Evolutionary conservation across 2,329 filamentous ascomycete genomes (phyloP).

Genomic region (Botrytis galanthina): DNA sequence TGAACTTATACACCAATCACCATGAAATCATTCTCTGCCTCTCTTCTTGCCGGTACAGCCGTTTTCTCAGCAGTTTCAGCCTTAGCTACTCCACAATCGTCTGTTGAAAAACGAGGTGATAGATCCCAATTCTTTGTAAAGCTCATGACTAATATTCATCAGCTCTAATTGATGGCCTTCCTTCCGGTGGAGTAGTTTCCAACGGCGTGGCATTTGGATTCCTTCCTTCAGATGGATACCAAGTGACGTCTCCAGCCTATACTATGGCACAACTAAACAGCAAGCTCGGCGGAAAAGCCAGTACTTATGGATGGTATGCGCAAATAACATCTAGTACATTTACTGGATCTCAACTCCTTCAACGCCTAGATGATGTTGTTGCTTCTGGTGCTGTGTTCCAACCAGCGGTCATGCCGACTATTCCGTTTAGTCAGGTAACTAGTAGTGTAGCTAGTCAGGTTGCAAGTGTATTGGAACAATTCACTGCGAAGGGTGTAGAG

Average conservation of each 20-base stretch:
- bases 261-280: constrained; percentile 19
- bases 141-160: background rate
- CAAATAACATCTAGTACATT: constrained; percentile 18
- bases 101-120: constrained; percentile 4
- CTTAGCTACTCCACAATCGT: background rate
- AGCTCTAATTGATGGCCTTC: constrained; percentile 8
- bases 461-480: constrained; percentile 16
- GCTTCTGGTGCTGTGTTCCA: constrained; percentile 22
- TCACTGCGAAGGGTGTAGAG: constrained; percentile 18
- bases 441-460: constrained; percentile 15
- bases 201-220: constrained; percentile 23
- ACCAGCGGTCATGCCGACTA: constrained; percentile 20
- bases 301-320: constrained; percentile 20
- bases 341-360: constrained; percentile 12
- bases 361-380: constrained; percentile 20
- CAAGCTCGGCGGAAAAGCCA: constrained; percentile 18
- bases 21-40: constrained; percentile 16
- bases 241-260: constrained; percentile 17
- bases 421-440: constrained; percentile 19
- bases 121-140: background rate
- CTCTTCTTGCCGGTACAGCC: constrained; percentile 1
- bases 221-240: constrained; percentile 20
- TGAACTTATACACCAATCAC: background rate
- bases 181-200: constrained; percentile 13
- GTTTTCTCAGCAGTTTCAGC: background rate